Evolutionary conservation across 179 eudicot species (phyloP), one percentile per base, ranked within the genome.

Genomic region (Vitellaria paradoxa): DNA sequence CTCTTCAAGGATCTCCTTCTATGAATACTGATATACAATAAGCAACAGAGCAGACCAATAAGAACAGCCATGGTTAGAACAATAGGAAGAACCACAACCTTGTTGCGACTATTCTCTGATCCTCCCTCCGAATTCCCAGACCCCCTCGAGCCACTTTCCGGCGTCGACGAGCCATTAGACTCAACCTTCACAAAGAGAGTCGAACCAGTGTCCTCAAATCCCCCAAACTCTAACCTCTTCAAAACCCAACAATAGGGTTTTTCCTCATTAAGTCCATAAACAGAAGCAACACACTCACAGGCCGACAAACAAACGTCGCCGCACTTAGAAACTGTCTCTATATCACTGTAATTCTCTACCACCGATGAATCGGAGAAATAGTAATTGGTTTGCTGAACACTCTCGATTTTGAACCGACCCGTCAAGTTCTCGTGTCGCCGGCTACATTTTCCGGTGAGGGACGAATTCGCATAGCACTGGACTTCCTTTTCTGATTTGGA

Each of bases 241-340:
- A 95, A 70, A 26, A 91, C 79, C 99, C 98, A 96, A 72, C 99
- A 96, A 70, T 90, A 93, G 11, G 98, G 86, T 61, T 86, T 91
- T 78, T 93, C 98, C 67, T 93, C 94, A 21, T 63, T 81, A 7
- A 96, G 81, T 74, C 96, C 99, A 60, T 90, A 91, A 55, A 91
- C 91, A 1, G 98, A 93, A 13, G 97, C 99, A 75, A 96, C 92
- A 84, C 98, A 96, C 10, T 90, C 92, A n/a, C 98, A 96, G 24
- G 87, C 89, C 0, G 87, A 84, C 73, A 93, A 80, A 52, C 99
- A 96, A 67, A 87, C 91, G 64, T 93, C 91, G 5, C 96, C 99
- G 65, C 98, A 96, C 68, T 87, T 92, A 0, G 94, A 88, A 1
- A 86, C 85, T 0, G 88, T 88, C 5, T 73, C 71, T 24, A 84